Evolutionary conservation across 495 filamentous ascomycete species (phyloP).

Genomic region (Penicillium crystallinum): DNA sequence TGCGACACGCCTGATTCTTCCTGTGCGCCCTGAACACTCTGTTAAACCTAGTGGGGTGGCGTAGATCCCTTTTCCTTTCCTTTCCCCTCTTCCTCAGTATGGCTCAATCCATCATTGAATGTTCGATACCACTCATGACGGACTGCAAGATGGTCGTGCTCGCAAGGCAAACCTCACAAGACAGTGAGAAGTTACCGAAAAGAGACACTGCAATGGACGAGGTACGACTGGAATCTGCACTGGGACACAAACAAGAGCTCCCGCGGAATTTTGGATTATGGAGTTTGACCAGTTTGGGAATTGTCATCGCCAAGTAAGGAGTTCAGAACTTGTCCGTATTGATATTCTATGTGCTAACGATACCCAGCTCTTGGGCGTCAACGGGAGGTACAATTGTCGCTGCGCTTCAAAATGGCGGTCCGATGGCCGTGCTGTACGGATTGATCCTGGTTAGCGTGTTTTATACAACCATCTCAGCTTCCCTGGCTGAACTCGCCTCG

Average conservation of each 20-base stretch:
- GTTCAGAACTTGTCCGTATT: background rate
- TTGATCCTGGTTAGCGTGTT: constrained; percentile 38
- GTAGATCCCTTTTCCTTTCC: background rate
- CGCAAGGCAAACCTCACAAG: background rate
- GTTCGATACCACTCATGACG: background rate
- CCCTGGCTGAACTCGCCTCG: constrained; percentile 63
- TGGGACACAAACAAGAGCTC: constrained; percentile 44
- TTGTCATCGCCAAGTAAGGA: constrained; percentile 44
- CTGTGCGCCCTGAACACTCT: constrained; percentile 7
- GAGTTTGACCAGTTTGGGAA: constrained; percentile 42
- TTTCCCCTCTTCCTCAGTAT: background rate
- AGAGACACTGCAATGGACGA: constrained; percentile 29
- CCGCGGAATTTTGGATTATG: constrained; percentile 37
- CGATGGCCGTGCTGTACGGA: constrained; percentile 43
- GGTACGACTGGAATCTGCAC: constrained; percentile 35
- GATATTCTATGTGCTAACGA: background rate
- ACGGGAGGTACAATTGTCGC: constrained; percentile 42
- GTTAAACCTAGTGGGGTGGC: constrained; percentile 7
- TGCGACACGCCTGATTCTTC: background rate
- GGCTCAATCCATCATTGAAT: background rate
- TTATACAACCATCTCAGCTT: constrained; percentile 40
- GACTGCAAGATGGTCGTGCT: constrained; percentile 10
- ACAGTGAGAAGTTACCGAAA: constrained; percentile 9
- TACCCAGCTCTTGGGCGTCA: constrained; percentile 36
- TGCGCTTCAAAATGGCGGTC: constrained; percentile 40